A percentile compares a stretch with the other conserved stretches of the same genome.
These are phyloP conservation scores for Hylodesmum podocarpum DNA, from an alignment of 306 rosid species.

Conservation along the genomic window DNA sequence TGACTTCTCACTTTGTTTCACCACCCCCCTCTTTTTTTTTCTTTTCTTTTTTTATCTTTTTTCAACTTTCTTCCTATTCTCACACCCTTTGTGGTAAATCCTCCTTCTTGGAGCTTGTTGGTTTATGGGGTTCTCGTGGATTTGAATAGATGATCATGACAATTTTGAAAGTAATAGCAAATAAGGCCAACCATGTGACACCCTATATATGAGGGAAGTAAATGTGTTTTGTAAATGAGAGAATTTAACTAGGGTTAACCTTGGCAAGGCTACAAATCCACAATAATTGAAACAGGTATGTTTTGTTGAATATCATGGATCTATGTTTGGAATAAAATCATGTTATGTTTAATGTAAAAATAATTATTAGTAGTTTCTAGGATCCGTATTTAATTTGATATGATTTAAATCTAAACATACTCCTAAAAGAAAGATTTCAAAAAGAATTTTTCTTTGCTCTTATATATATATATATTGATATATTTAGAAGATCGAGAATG, in stretches of 20 bases:
- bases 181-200: slow-evolving; percentile 38
- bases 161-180: slow-evolving; percentile 27
- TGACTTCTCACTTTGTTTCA: slow-evolving; percentile 25
- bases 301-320: too few species aligned
- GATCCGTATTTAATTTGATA: too few species aligned
- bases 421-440: neutral
- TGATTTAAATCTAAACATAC: too few species aligned
- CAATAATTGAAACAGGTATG: neutral
- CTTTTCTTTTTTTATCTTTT: neutral
- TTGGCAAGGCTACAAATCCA: neutral
- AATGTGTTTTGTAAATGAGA: neutral
- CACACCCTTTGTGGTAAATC: slow-evolving; percentile 43
- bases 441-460: neutral
- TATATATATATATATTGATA: too few species aligned
- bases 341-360: too few species aligned
- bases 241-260: neutral
- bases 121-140: slow-evolving; percentile 12
- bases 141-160: slow-evolving; percentile 13
- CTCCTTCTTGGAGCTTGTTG: slow-evolving; percentile 8
- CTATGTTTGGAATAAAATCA: too few species aligned
- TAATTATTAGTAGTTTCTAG: too few species aligned
- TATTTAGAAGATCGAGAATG: neutral
- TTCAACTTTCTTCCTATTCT: slow-evolving; percentile 43
- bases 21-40: neutral
- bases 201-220: slow-evolving; percentile 22